Percentiles rank a stretch among this genome's conserved stretches.
Evolutionary conservation across 805 yeast genomes (phyloP).

Genomic region (Kluyveromyces aestuarii): DNA sequence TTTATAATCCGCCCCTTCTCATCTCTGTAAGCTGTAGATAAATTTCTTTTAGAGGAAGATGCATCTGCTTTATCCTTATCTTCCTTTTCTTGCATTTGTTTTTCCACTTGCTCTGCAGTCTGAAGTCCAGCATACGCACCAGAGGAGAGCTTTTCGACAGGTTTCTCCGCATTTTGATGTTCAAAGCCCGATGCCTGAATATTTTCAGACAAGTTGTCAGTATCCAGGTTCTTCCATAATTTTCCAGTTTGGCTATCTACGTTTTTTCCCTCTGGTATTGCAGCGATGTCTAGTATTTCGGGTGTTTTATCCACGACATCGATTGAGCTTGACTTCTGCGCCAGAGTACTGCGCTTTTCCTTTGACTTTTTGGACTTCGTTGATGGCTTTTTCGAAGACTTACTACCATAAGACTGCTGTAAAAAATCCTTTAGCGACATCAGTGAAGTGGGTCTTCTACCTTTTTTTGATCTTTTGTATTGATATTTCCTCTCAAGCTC

Average conservation of each 20-base stretch:
- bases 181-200: slow-evolving; percentile 10
- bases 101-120: slow-evolving; percentile 35
- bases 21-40: slow-evolving; percentile 51
- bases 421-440: slow-evolving; percentile 2
- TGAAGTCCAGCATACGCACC: slow-evolving; percentile 39
- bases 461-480: neutral
- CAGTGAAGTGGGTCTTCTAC: neutral
- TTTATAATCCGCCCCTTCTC: slow-evolving; percentile 46
- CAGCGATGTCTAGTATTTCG: neutral
- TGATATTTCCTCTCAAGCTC: neutral
- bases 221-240: slow-evolving; percentile 26
- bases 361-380: slow-evolving; percentile 6
- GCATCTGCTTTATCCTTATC: slow-evolving; percentile 11
- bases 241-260: neutral
- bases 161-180: neutral
- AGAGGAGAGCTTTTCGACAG: slow-evolving; percentile 15
- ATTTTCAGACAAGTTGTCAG: slow-evolving; percentile 14
- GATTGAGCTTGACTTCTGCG: neutral
- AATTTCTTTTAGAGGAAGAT: slow-evolving; percentile 7
- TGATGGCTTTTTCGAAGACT: neutral
- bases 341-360: neutral
- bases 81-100: slow-evolving; percentile 29
- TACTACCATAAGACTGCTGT: neutral
- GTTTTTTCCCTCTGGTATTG: neutral
- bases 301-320: neutral